These are phyloP conservation scores for Gossypium gossypioides DNA, from an alignment of 441 rosid species.

Conservation along the genomic window DNA sequence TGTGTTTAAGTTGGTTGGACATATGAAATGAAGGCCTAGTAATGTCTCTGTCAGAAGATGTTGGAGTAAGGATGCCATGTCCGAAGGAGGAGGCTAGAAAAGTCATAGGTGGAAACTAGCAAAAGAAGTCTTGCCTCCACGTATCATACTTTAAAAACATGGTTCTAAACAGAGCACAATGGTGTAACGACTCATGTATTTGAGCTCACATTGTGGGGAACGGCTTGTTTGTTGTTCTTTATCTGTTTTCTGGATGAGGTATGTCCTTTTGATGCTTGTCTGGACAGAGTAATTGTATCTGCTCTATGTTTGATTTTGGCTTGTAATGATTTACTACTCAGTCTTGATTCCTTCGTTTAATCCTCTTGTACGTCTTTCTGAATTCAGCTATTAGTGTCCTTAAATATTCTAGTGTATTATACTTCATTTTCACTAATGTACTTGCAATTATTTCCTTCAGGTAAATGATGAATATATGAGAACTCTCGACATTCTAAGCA, in stretches of 20 bases:
- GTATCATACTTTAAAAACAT: neutral
- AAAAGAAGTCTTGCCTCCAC: neutral
- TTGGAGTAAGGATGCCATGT: neutral
- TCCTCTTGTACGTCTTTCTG: neutral
- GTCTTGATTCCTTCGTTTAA: neutral
- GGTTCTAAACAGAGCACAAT: neutral
- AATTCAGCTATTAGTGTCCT: neutral
- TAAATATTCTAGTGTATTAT: neutral
- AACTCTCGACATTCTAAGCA: slow-evolving; percentile 83
- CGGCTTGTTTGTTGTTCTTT: neutral
- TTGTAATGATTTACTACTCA: neutral
- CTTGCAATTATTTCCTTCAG: slow-evolving; percentile 32
- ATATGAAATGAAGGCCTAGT: neutral
- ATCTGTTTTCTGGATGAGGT: neutral
- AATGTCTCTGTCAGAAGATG: neutral
- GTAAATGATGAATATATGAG: slow-evolving; percentile 90
- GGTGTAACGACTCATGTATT: neutral
- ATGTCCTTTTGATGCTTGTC: neutral
- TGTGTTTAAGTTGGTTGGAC: neutral
- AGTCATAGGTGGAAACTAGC: neutral
- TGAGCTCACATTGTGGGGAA: neutral
- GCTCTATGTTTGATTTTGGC: neutral
- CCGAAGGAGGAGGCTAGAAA: neutral
- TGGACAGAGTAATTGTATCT: neutral
- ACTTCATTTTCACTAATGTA: slow-evolving; percentile 16